Evolutionary conservation across 352 stramenopile genomes (phyloP).

Genomic region (Discostella stelligera): DNA sequence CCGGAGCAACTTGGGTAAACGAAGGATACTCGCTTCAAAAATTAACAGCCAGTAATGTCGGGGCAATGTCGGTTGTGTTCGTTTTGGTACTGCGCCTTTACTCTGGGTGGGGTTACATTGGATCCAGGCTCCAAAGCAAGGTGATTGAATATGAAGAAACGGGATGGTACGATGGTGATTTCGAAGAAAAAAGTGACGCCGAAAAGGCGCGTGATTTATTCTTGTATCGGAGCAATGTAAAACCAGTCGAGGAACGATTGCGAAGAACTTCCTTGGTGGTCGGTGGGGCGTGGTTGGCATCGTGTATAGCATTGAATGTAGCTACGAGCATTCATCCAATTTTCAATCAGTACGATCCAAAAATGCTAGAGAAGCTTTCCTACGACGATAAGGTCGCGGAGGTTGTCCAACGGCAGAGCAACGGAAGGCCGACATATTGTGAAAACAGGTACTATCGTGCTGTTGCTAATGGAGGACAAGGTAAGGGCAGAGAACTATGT

Average conservation of each 20-base stretch:
- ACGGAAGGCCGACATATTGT: conserved; percentile 74
- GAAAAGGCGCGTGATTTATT: conserved; percentile 74
- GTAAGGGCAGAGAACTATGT: conserved; percentile 7
- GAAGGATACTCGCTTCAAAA: conserved; percentile 79
- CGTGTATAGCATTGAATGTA: conserved; percentile 65
- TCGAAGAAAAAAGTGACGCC: conserved; percentile 71
- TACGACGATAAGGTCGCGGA: conserved; percentile 76
- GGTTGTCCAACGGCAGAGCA: conserved; percentile 56
- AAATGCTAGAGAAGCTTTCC: conserved; percentile 64
- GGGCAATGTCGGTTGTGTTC: conserved; percentile 58
- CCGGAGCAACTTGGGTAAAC: conserved; percentile 67
- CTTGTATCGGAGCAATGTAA: conserved; percentile 70
- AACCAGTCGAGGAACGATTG: conserved; percentile 67
- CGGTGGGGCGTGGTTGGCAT: conserved; percentile 58
- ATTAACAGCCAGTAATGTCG: conserved; percentile 71
- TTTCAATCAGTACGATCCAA: conserved; percentile 80
- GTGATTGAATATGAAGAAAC: conserved; percentile 82
- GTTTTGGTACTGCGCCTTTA: conserved; percentile 70
- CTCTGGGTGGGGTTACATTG: conserved; percentile 76
- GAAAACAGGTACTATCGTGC: conserved; percentile 79
- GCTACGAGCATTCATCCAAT: conserved; percentile 61
- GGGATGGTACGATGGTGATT: conserved; percentile 80
- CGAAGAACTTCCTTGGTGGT: conserved; percentile 55
- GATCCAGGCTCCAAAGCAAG: conserved; percentile 68
- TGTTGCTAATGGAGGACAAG: conserved; percentile 74